Percentiles rank a stretch among this genome's conserved stretches.
Conservation (phyloP, 257 asterid species). For the Solanum sejunctum region DNA sequence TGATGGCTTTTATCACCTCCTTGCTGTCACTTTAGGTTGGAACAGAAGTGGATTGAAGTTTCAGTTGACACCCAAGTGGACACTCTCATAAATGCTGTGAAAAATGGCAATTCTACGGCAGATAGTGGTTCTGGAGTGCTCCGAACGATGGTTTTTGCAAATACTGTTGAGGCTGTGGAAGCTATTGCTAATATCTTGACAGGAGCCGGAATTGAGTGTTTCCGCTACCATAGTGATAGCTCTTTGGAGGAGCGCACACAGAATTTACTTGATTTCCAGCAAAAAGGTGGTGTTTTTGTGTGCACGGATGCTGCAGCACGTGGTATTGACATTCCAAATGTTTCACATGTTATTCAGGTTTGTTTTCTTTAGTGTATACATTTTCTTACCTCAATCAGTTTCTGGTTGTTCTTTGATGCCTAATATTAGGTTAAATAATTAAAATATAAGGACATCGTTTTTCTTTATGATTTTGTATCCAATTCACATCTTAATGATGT, state of each 20-base stretch:
- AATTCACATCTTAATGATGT: not conserved
- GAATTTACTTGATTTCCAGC: conserved; percentile 61
- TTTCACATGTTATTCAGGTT: conserved; percentile 92
- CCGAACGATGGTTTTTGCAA: conserved; percentile 90
- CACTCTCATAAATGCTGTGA: conserved; percentile 61
- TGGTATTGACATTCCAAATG: conserved; percentile 82
- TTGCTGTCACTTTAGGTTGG: conserved; percentile 43
- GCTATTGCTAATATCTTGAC: conserved; percentile 63
- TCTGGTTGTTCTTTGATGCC: not conserved
- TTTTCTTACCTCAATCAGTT: not conserved
- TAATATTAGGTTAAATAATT: not conserved
- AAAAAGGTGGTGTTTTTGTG: conserved; percentile 86
- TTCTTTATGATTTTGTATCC: not conserved
- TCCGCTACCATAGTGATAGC: conserved; percentile 62
- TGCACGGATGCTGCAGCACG: conserved; percentile 99
- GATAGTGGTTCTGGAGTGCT: conserved; percentile 22
- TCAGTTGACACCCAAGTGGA: conserved; percentile 63
- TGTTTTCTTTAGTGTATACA: not conserved
- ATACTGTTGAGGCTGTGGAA: conserved; percentile 91
- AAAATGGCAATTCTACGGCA: conserved; percentile 17
- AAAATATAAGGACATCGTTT: not conserved
- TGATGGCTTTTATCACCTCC: not conserved
- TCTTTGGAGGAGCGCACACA: conserved; percentile 68
- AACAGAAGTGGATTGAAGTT: conserved; percentile 89
- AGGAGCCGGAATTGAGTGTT: conserved; percentile 50